Percentiles rank a stretch among this genome's conserved stretches.
phyloP scores from a whole-genome alignment of 78 protist species.

The Dictyostelium citrinum region DNA sequence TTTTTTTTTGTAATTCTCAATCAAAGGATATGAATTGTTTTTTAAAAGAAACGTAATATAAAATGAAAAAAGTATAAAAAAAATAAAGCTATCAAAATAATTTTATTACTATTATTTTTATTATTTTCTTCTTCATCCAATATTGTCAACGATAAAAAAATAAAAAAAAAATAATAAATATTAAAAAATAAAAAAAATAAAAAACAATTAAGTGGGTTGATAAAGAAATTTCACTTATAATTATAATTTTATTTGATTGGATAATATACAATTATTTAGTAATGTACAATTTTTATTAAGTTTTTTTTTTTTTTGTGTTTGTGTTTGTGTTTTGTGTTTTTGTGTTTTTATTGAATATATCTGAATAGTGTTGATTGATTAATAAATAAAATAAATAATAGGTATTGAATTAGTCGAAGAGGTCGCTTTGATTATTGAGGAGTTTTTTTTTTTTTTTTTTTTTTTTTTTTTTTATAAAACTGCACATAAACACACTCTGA shows the following conservation, averaged over 20 bases:
- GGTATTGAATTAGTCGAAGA: not conserved
- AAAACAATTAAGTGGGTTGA: not conserved
- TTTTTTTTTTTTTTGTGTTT: not conserved
- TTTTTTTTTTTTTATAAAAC: constrained; percentile 15
- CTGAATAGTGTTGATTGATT: not conserved
- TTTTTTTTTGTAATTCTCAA: not conserved
- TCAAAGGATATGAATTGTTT: not conserved
- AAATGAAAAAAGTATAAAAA: too few species aligned
- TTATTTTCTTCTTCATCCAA: too few species aligned
- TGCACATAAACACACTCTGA: constrained; percentile 27
- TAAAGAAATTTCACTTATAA: not conserved
- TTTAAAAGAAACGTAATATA: not conserved
- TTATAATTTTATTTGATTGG: not conserved
- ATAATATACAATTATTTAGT: not conserved
- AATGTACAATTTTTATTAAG: not conserved
- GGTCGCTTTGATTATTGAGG: too few species aligned
- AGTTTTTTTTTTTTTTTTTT: not conserved
- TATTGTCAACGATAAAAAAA: not conserved
- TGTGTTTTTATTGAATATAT: not conserved
- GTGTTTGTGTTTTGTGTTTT: too few species aligned
- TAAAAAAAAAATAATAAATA: too few species aligned
- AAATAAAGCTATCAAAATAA: not conserved
- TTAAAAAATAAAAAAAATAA: too few species aligned
- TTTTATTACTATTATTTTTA: too few species aligned
- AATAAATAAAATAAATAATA: not conserved